These are phyloP conservation scores for Hydnomerulius pinastri DNA, from an alignment of 768 basidiomycete genomes.

Conservation along the genomic window DNA sequence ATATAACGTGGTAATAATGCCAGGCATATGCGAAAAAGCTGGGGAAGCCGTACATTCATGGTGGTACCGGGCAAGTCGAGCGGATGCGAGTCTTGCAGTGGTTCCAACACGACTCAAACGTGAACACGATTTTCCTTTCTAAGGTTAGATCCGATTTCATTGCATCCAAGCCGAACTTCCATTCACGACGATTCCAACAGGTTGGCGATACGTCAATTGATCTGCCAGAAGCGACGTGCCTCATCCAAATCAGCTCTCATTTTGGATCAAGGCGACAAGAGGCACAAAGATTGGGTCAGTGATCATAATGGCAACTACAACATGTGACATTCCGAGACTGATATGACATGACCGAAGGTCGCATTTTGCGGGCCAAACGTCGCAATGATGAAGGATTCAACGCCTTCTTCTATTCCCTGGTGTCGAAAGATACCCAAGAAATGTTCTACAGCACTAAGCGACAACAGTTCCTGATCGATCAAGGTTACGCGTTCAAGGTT, in stretches of 20 bases:
- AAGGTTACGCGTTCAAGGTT: slow-evolving; percentile 99
- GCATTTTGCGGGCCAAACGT: slow-evolving; percentile 95
- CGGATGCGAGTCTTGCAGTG: slow-evolving; percentile 92
- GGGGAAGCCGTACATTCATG: slow-evolving; percentile 94
- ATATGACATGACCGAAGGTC: slow-evolving; percentile 60
- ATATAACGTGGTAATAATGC: background rate
- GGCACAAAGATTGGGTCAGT: slow-evolving; percentile 88
- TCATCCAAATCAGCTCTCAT: slow-evolving; percentile 99
- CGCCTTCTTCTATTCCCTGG: slow-evolving; percentile 98
- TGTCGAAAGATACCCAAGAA: slow-evolving; percentile 98
- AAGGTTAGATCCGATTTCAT: slow-evolving; percentile 56
- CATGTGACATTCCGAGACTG: slow-evolving; percentile 12
- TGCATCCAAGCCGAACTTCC: slow-evolving; percentile 10
- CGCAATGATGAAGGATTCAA: slow-evolving; percentile 99
- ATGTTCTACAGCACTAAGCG: slow-evolving; percentile 99
- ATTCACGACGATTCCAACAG: slow-evolving; percentile 39
- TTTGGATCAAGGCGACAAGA: slow-evolving; percentile 98
- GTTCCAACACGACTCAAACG: slow-evolving; percentile 93
- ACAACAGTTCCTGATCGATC: slow-evolving; percentile 98
- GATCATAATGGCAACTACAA: slow-evolving; percentile 11
- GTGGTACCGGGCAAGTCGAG: slow-evolving; percentile 91
- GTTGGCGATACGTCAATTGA: slow-evolving; percentile 99
- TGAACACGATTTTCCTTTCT: slow-evolving; percentile 98
- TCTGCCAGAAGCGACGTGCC: slow-evolving; percentile 96
- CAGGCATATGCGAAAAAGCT: slow-evolving; percentile 94